These are phyloP conservation scores for Vitis rotundifolia DNA, from an alignment of 164 flowering plant species.

Conservation along the genomic window DNA sequence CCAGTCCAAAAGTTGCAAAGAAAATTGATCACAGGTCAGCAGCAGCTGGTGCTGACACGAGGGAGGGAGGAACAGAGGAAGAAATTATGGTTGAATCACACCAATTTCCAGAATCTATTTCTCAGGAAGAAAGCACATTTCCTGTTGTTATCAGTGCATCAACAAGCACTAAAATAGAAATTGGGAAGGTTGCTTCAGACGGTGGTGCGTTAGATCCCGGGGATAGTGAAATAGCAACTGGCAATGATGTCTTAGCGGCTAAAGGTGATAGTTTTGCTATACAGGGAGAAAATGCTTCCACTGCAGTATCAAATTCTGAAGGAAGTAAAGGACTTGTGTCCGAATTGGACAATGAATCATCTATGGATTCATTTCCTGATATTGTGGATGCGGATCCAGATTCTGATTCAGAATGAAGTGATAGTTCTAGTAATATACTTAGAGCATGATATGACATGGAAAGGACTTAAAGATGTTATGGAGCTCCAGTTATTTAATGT, in stretches of 20 bases:
- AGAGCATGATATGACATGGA: too few species aligned
- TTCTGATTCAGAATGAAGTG: conserved; percentile 33
- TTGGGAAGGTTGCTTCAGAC: background rate
- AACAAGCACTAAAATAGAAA: background rate
- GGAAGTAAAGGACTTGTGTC: background rate
- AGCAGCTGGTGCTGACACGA: conserved; percentile 3
- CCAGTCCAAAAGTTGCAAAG: conserved; percentile 1
- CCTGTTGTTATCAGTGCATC: background rate
- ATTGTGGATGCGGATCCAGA: conserved; percentile 72
- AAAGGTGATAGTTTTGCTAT: background rate
- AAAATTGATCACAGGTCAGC: conserved; percentile 12
- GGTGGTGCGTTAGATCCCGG: conserved; percentile 2
- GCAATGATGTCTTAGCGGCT: background rate
- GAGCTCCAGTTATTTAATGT: too few species aligned
- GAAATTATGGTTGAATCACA: conserved; percentile 27
- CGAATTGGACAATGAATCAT: conserved; percentile 1
- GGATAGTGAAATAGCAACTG: conserved; percentile 4
- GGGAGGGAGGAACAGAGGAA: conserved; percentile 20
- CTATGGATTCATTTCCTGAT: conserved; percentile 54
- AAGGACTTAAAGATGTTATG: too few species aligned
- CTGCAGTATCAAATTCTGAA: conserved; percentile 1
- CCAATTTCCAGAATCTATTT: conserved; percentile 12
- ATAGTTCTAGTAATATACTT: too few species aligned
- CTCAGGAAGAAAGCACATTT: conserved; percentile 3
- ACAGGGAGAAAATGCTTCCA: background rate